These are phyloP conservation scores for Dacryopinax spathularia DNA, from an alignment of 768 basidiomycete genomes.

Conservation along the genomic window DNA sequence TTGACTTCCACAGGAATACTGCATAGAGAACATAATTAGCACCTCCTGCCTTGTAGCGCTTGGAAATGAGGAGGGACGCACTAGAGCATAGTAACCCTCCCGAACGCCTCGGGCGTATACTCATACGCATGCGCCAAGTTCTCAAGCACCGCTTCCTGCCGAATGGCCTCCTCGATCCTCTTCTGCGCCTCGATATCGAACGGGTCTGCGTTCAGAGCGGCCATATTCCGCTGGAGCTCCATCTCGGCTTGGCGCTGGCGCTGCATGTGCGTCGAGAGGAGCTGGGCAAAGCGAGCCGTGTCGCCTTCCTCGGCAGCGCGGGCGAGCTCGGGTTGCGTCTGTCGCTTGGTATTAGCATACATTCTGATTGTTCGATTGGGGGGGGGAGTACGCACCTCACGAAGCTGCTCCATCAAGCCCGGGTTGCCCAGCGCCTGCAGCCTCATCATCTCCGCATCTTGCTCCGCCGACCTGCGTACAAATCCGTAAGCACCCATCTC, in stretches of 20 bases:
- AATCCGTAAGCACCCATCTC: background rate
- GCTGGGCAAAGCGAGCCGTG: conserved; percentile 59
- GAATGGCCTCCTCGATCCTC: conserved; percentile 85
- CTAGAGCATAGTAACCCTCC: conserved; percentile 94
- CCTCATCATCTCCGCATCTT: conserved; percentile 83
- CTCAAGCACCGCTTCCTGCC: conserved; percentile 77
- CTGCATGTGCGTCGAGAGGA: conserved; percentile 47
- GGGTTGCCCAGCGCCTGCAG: conserved; percentile 79
- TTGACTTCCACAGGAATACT: conserved; percentile 91
- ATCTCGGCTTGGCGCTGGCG: conserved; percentile 42
- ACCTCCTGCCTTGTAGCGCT: background rate
- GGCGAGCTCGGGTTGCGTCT: conserved; percentile 76
- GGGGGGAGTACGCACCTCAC: conserved; percentile 34
- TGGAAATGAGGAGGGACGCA: conserved; percentile 28
- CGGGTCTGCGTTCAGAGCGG: conserved; percentile 68
- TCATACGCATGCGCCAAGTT: conserved; percentile 91
- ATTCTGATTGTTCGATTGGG: background rate
- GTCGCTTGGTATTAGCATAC: conserved; percentile 1
- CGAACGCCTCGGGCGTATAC: conserved; percentile 85
- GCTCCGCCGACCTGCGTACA: conserved; percentile 43
- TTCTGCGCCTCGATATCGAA: conserved; percentile 84
- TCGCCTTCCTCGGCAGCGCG: conserved; percentile 46
- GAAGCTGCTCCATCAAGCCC: conserved; percentile 56
- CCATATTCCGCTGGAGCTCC: conserved; percentile 45
- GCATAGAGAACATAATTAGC: conserved; percentile 2